phyloP scores from a whole-genome alignment of 2,329 filamentous ascomycete genomes.

The Curvularia sp. region DNA sequence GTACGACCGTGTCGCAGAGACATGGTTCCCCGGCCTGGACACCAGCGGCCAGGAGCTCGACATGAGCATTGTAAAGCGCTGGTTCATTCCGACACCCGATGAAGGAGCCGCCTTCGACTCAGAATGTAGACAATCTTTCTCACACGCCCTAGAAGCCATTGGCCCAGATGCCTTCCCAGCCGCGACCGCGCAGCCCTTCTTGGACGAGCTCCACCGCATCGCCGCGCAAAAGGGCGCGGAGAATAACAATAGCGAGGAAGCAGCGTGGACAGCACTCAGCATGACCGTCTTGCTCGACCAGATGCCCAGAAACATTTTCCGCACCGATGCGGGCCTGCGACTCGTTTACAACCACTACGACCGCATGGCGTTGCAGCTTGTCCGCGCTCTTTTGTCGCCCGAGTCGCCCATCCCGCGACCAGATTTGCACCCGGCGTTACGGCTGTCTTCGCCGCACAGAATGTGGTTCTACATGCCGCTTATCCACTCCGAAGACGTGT shows the following conservation, averaged over 20 bases:
- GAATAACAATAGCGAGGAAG: constrained; percentile 30
- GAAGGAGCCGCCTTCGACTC: constrained; percentile 50
- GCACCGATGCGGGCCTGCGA: constrained; percentile 54
- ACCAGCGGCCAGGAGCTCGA: constrained; percentile 34
- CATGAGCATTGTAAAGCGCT: constrained; percentile 40
- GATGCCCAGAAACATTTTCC: constrained; percentile 68
- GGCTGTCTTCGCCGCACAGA: constrained; percentile 50
- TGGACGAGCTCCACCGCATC: constrained; percentile 41
- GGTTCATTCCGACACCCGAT: constrained; percentile 48
- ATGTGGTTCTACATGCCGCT: constrained; percentile 68
- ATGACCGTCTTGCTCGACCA: constrained; percentile 68
- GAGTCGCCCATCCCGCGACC: constrained; percentile 31
- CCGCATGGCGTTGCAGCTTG: constrained; percentile 59
- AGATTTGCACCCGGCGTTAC: constrained; percentile 42
- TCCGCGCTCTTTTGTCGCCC: constrained; percentile 47
- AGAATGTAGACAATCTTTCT: constrained; percentile 45
- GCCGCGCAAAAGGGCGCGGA: constrained; percentile 11
- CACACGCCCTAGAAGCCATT: constrained; percentile 49
- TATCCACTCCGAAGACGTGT: constrained; percentile 64
- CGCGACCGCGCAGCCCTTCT: constrained; percentile 49
- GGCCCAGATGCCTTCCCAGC: constrained; percentile 45
- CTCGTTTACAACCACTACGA: constrained; percentile 65
- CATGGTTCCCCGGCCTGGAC: constrained; percentile 52
- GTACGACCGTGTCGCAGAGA: constrained; percentile 46
- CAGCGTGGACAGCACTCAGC: constrained; percentile 54